Base-by-base conservation (phyloP, 2,329 filamentous ascomycete species). In the Lizonia empirigonia region DNA sequence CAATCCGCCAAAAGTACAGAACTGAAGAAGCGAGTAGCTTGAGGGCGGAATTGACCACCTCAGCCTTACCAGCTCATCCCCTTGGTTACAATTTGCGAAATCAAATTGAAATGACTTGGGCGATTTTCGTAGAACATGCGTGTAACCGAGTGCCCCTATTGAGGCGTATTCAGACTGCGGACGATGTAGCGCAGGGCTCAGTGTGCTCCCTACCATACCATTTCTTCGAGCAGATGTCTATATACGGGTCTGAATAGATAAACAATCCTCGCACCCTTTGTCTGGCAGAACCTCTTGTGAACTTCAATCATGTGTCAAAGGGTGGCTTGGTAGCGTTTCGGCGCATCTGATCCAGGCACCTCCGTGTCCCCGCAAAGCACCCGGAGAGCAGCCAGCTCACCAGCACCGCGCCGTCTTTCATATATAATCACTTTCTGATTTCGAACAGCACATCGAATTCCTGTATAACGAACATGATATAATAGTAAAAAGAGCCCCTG, bases 281-380 rank as follows among this genome's bases (percentile, higher is more conserved):
- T 70, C 57, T 47, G 35, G 39, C 51, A 47, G 24, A 9, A 27
- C 19, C 47, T 49, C 10, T 44, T 44, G 45, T 60, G 46, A 51
- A 34, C 29, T 37, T 51, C 44, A 38, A 44, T 49, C 45, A 50
- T 53, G 63, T 60, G 59, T 60, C 60, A 64, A 60, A 58, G 44
- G 51, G 38, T 53, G 57, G 63, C 63, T 66, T 67, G 59, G 60
- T 48, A 32, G 42, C 51, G 65, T 70, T 66, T 68, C 65, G 62
- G 61, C 58, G n/a, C n/a, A n/a, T n/a, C n/a, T n/a, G 54, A 55
- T 55, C 38, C 46, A 44, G 58, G 53, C 61, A 69, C 64, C 60
- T 69, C 65, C 67, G 62, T 53, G 57, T 58, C 65, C 63, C 64
- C 67, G 63, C 63, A 62, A 55, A 50, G 46, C 53, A 55, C 50